phyloP scores from a whole-genome alignment of 768 basidiomycete species.

The Amylocystis lapponica region DNA sequence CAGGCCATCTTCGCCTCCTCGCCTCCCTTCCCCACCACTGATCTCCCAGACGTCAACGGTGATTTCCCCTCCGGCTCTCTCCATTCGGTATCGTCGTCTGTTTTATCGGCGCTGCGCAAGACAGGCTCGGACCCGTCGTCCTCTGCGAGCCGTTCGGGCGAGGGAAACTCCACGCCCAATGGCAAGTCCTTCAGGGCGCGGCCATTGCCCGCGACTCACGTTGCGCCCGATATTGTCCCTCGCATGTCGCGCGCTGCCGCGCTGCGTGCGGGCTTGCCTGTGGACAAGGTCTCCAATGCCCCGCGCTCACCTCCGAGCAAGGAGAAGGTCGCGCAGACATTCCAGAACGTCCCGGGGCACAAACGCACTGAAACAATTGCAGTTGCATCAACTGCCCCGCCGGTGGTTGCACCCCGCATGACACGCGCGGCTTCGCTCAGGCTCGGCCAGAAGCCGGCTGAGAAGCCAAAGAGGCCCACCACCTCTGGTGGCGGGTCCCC shows the following conservation, averaged over 20 bases:
- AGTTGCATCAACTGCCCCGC: constrained; percentile 73
- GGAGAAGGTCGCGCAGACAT: constrained; percentile 57
- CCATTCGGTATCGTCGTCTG: constrained; percentile 41
- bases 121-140: constrained; percentile 40
- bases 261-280: constrained; percentile 55
- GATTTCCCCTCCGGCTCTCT: constrained; percentile 29
- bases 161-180: constrained; percentile 34
- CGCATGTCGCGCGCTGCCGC: constrained; percentile 72
- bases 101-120: constrained; percentile 38
- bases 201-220: constrained; percentile 53
- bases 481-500: constrained; percentile 13
- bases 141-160: constrained; percentile 37
- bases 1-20: constrained; percentile 75
- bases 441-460: constrained; percentile 40
- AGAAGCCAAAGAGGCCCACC: constrained; percentile 10
- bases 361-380: constrained; percentile 62
- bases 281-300: constrained; percentile 36
- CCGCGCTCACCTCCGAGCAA: constrained; percentile 54
- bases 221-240: constrained; percentile 64
- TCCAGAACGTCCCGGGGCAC: constrained; percentile 77
- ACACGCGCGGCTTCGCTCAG: constrained; percentile 70
- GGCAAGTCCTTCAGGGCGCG: constrained; percentile 66
- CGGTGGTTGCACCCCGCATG: constrained; percentile 67
- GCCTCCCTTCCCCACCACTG: constrained; percentile 68
- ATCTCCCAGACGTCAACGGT: constrained; percentile 47